These are phyloP conservation scores for Torulaspora franciscae DNA, from an alignment of 805 yeast species.

Conservation along the genomic window DNA sequence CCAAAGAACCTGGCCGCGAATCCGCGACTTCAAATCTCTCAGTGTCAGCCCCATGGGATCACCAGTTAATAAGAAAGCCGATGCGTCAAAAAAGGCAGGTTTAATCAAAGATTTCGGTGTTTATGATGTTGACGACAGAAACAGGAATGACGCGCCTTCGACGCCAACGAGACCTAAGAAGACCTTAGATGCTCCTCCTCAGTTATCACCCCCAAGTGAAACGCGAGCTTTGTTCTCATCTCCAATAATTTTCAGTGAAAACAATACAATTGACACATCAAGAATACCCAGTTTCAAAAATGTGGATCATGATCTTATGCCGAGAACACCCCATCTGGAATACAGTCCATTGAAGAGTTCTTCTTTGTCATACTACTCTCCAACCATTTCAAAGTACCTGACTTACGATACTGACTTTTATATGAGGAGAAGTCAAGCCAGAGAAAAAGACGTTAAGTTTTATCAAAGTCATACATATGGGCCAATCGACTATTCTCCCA, in stretches of 20 bases:
- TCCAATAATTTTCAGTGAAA: neutral
- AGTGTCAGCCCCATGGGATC: conserved; percentile 34
- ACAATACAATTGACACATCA: conserved; percentile 2
- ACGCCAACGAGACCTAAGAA: conserved; percentile 3
- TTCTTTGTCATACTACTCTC: conserved; percentile 34
- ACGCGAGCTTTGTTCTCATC: conserved; percentile 5
- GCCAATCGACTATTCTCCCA: conserved; percentile 29
- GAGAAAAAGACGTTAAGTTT: conserved; percentile 23
- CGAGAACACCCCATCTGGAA: conserved; percentile 19
- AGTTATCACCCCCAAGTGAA: conserved; percentile 11
- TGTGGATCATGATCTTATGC: conserved; percentile 5
- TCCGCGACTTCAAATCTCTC: conserved; percentile 72
- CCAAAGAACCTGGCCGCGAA: conserved; percentile 55
- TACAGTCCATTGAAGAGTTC: conserved; percentile 28
- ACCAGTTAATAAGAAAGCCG: conserved; percentile 14
- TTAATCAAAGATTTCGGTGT: conserved; percentile 25
- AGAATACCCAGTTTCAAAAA: conserved; percentile 14
- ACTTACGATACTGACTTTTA: conserved; percentile 30
- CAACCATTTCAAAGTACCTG: conserved; percentile 28
- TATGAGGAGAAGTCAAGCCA: conserved; percentile 28
- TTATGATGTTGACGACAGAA: conserved; percentile 1
- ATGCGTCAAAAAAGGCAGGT: conserved; percentile 13
- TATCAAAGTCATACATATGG: conserved; percentile 24
- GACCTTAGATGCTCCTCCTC: conserved; percentile 1
- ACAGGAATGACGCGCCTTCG: neutral